A percentile compares a stretch with the other conserved stretches of the same genome.
phyloP scores from a whole-genome alignment of 2,329 filamentous ascomycete species.

The Coniella lustricola region DNA sequence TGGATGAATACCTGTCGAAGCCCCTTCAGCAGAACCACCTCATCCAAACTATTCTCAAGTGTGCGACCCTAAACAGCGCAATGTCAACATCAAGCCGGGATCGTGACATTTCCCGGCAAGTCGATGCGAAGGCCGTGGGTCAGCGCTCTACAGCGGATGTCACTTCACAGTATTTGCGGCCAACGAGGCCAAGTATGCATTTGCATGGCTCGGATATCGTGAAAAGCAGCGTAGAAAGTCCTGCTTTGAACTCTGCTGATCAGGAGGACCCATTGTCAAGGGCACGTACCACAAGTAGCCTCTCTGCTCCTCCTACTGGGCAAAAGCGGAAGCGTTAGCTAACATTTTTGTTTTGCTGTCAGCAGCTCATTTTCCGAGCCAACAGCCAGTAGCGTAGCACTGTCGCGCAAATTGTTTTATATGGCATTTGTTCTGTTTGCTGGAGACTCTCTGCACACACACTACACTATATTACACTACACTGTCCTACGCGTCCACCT shows the following conservation, averaged over 20 bases:
- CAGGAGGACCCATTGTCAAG: conserved; percentile 50
- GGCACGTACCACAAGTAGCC: conserved; percentile 37
- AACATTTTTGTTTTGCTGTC: conserved; percentile 16
- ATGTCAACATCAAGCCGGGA: conserved; percentile 62
- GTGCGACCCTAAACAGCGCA: conserved; percentile 81
- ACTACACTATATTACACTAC: neutral
- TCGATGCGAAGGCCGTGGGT: conserved; percentile 39
- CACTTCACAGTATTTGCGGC: conserved; percentile 29
- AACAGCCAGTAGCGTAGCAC: conserved; percentile 15
- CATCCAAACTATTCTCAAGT: conserved; percentile 96
- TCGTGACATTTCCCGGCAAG: conserved; percentile 46
- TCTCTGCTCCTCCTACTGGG: conserved; percentile 34
- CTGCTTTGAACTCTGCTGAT: conserved; percentile 52
- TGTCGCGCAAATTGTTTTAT: neutral
- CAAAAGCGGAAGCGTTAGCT: conserved; percentile 18
- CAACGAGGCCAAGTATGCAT: conserved; percentile 48
- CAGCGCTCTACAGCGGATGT: conserved; percentile 25
- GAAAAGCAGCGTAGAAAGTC: conserved; percentile 44
- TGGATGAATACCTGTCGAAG: conserved; percentile 98
- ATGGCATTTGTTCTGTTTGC: neutral
- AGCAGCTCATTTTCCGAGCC: conserved; percentile 18
- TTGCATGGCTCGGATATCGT: conserved; percentile 33
- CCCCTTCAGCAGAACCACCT: conserved; percentile 94
- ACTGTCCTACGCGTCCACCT: neutral
- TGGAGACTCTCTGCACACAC: neutral